Base-by-base conservation (phyloP, 139 green algal genomes). In the Asterochloris sp. region DNA sequence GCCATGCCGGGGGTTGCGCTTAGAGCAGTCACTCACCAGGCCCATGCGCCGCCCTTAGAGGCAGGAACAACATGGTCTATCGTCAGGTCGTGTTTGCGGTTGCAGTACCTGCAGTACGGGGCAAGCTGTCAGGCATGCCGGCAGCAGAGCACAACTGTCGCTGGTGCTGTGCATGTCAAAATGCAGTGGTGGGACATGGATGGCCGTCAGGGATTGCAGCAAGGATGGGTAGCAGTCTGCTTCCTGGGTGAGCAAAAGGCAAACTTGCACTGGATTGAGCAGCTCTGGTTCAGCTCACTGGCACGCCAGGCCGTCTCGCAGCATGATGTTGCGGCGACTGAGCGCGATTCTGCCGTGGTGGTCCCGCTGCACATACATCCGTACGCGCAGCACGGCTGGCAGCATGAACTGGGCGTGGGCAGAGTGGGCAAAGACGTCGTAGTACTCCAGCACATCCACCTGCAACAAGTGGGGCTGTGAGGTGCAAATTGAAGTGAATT, bases 361-460 rank as follows among this genome's bases (percentile, higher is more conserved):
- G 62, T 78, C 79, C 61, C 79, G 62, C 28, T 71, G 82, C 11
- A 89, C 73, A 28, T 86, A 89, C 83, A 86, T 78, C 24, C 82
- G 81, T 23, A 89, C 83, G 19, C 86, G 71, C 11, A 88, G 71
- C 47, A 90, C 87, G 13, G 87, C 87, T 4, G 87, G 87, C 9
- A 90, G 76, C 23, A 84, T 69, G 82, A 84, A 82, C 28, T 83
- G n/a, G 21, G 68, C 38, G 15, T 62, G 71, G 26, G 84, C 82
- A 12, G 78, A 86, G 14, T 73, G 68, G 21, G 85, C 64, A 11
- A 69, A 24, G 9, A 74, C 73, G 12, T 92, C 85, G 63, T 92
- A 94, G 26, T 94, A 94, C 85, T 94, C 88, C 21, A 93, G 80
- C 19, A 93, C 89, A 71, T 93, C 89, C 16, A 78, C 75, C 74